A percentile compares a stretch with the other conserved stretches of the same genome.
Conservation (phyloP, 148 eudicot species). For the Rhododendron griersonianum region DNA sequence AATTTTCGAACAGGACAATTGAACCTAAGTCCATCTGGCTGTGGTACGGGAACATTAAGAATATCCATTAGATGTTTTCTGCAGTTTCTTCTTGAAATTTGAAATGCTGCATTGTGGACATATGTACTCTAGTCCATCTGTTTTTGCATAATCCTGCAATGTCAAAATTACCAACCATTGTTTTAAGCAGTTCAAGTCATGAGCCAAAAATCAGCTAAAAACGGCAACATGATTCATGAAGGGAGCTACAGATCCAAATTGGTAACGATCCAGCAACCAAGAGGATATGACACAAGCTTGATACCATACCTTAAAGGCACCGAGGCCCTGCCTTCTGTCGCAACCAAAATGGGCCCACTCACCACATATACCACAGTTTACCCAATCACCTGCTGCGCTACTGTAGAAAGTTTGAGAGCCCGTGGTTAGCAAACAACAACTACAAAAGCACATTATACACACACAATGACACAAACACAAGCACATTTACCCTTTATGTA, state of each 20-base stretch:
- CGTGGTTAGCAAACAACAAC: background rate
- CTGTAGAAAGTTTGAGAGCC: constrained; percentile 33
- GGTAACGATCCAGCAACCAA: background rate
- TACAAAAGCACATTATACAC: too few species aligned
- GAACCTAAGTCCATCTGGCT: background rate
- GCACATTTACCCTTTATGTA: background rate
- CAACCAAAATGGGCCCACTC: constrained; percentile 99
- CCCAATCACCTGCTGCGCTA: constrained; percentile 99
- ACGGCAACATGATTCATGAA: background rate
- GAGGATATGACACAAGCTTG: background rate
- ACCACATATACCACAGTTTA: constrained; percentile 91
- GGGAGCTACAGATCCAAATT: background rate
- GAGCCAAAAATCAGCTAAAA: background rate
- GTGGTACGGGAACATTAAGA: constrained; percentile 30
- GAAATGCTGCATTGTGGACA: constrained; percentile 95
- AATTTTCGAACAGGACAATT: background rate
- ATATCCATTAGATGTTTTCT: constrained; percentile 69
- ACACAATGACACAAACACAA: background rate
- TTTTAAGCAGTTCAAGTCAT: background rate
- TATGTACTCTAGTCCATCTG: constrained; percentile 96
- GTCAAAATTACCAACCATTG: background rate
- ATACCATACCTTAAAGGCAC: constrained; percentile 78
- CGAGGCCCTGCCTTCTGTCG: constrained; percentile 93
- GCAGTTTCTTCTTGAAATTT: constrained; percentile 74
- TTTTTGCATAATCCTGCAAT: constrained; percentile 93